Conservation (phyloP, 1,284 basidiomycete genomes). For the Caloboletus inedulis region DNA sequence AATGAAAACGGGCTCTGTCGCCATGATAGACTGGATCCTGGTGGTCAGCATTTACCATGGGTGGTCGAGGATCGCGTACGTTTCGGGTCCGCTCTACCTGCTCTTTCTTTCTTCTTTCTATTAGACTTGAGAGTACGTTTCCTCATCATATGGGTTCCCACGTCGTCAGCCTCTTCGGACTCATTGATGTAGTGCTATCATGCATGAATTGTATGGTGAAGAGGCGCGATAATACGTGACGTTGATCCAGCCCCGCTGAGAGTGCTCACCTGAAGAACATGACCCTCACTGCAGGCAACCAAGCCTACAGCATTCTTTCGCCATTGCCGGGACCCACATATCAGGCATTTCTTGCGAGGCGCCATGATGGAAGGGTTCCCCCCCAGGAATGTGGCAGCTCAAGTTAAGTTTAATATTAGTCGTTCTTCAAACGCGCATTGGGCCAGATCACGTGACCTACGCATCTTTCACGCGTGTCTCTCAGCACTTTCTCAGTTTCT, state of each 20-base stretch:
- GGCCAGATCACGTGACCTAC: slow-evolving; percentile 19
- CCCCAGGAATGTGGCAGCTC: background rate
- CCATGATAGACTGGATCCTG: slow-evolving; percentile 71
- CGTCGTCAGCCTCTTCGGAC: slow-evolving; percentile 55
- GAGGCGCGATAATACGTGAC: background rate
- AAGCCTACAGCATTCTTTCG: slow-evolving; percentile 71
- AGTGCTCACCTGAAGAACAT: slow-evolving; percentile 64
- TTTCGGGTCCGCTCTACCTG: slow-evolving; percentile 53
- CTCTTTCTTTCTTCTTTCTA: slow-evolving; percentile 47
- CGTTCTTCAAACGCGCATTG: background rate
- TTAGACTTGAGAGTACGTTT: slow-evolving; percentile 60
- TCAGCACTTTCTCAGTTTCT: no score
- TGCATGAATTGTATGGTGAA: background rate
- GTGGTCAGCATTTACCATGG: background rate
- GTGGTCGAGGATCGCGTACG: slow-evolving; percentile 37
- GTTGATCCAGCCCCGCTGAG: background rate
- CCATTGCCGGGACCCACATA: slow-evolving; percentile 77
- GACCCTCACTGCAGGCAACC: slow-evolving; percentile 74
- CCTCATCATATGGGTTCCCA: slow-evolving; percentile 55
- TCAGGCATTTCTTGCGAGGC: slow-evolving; percentile 54
- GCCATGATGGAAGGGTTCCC: slow-evolving; percentile 41
- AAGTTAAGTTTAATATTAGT: background rate
- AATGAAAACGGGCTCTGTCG: slow-evolving; percentile 68
- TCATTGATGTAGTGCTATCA: slow-evolving; percentile 72
- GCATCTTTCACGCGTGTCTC: background rate